These are phyloP conservation scores for Auricularia sp. DNA, from an alignment of 768 basidiomycete genomes.

Conservation along the genomic window DNA sequence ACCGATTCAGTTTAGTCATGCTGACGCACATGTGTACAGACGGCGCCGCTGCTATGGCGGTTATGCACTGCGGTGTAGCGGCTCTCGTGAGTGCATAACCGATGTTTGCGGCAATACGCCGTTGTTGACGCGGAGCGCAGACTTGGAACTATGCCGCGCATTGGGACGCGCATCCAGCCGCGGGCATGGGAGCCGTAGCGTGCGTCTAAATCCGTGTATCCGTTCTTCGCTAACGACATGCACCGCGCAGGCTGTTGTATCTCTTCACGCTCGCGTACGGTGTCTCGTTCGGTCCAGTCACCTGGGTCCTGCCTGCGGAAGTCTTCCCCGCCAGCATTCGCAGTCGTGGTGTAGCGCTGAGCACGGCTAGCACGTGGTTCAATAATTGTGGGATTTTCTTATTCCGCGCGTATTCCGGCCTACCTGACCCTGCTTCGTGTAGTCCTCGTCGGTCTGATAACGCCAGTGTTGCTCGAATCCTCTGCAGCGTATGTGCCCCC, in stretches of 20 bases:
- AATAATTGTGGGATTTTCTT: conserved; percentile 54
- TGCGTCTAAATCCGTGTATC: conserved; percentile 24
- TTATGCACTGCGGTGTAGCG: conserved; percentile 57
- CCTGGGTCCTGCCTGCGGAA: conserved; percentile 78
- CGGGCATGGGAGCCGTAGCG: conserved; percentile 63
- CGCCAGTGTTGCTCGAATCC: conserved; percentile 51
- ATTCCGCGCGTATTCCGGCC: not conserved
- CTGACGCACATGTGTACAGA: conserved; percentile 15
- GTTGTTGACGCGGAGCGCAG: conserved; percentile 2
- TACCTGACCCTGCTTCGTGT: not conserved
- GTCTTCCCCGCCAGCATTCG: conserved; percentile 73
- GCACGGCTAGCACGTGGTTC: conserved; percentile 79
- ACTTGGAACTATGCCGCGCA: conserved; percentile 24
- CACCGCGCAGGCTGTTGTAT: conserved; percentile 46
- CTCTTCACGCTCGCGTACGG: conserved; percentile 71
- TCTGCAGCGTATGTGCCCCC: conserved; percentile 42
- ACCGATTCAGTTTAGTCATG: not conserved
- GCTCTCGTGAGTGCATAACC: conserved; percentile 36
- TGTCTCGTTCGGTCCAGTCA: conserved; percentile 66
- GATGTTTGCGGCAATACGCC: not conserved
- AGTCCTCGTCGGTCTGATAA: conserved; percentile 71
- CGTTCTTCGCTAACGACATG: not conserved
- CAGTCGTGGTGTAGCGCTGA: conserved; percentile 72
- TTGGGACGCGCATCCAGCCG: conserved; percentile 48
- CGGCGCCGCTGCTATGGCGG: conserved; percentile 55